A percentile compares a stretch with the other conserved stretches of the same genome.
phyloP scores from a whole-genome alignment of 495 filamentous ascomycete species.

The Neurospora intermedia region DNA sequence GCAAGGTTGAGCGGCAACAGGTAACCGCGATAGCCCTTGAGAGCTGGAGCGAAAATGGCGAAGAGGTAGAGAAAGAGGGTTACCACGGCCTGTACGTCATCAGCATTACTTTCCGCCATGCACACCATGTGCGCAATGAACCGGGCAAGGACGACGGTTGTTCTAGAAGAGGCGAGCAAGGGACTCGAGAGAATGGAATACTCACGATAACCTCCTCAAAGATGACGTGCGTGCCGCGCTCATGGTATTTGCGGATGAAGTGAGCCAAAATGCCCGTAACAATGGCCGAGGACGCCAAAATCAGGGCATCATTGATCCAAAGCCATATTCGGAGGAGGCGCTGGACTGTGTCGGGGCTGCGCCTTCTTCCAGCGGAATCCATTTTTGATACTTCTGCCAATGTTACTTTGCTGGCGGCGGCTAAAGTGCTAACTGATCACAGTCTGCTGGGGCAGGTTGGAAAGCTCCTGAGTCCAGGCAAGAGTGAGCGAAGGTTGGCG shows the following conservation, averaged over 20 bases:
- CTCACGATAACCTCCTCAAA: constrained; percentile 19
- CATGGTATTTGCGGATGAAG: constrained; percentile 11
- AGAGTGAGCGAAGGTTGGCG: neutral
- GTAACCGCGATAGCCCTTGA: constrained; percentile 22
- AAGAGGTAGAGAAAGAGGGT: constrained; percentile 18
- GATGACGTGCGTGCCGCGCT: constrained; percentile 11
- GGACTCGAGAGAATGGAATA: neutral
- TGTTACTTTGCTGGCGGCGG: neutral
- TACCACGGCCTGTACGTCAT: constrained; percentile 5
- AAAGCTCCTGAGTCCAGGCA: neutral
- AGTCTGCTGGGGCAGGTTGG: neutral
- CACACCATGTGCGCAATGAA: neutral
- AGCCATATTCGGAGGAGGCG: constrained; percentile 9
- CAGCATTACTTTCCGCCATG: neutral
- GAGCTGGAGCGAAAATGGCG: constrained; percentile 10
- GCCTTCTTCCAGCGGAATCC: neutral
- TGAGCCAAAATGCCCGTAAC: constrained; percentile 16
- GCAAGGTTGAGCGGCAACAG: constrained; percentile 17
- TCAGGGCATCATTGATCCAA: constrained; percentile 12
- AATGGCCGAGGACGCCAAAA: constrained; percentile 18
- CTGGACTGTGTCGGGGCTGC: neutral
- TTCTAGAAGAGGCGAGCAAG: neutral
- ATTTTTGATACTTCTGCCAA: neutral
- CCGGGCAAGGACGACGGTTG: neutral
- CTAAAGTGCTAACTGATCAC: neutral